Base-by-base conservation (phyloP, 441 rosid genomes). In the Pelargonium exstipulatum region DNA sequence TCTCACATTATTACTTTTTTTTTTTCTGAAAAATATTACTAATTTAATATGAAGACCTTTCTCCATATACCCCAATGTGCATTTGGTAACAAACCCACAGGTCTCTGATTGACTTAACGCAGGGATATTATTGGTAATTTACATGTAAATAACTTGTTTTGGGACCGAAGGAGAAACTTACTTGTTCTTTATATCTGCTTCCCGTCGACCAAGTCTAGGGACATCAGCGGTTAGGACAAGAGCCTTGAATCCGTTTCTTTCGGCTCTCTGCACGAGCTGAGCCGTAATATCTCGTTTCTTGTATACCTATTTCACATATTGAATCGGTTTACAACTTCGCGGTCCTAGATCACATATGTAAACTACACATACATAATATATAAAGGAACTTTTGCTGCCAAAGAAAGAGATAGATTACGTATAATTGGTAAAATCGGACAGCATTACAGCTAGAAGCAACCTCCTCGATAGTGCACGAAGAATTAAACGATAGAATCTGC, bases 141-240 rank as follows among this genome's bases (percentile, higher is more conserved):
- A 32, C 37, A 32, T 32, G 37, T 5, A 32, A 32, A 6, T 32
- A 32, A 32, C 37, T 4, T 32, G 37, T 32, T 32, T 32, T 32
- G 37, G 37, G 37, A 32, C 37, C 37, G 37, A 32, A 6, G 37
- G 37, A 4, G 37, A 32, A 32, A 53, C 60, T 20, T 53, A 53
- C 60, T 53, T 55, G 61, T 55, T 55, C 61, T 55, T 55, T 55
- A 55, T 55, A 18, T 55, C 61, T 5, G 61, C 84, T 79, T 95
- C 99, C 75, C 99, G 84, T 14, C 97, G 95, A 40, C 99, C 99
- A 17, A 95, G 96, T 80, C 90, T 84, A 43, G 99, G 99, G 66
- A 96, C 87, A 75, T 95, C 99, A 40, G 87, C 98, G 9, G 99
- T 95, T 48, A 95, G 93, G 78, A 90, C 96, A 79, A 95, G 89